phyloP scores from a whole-genome alignment of 108 stramenopile genomes.

The Parietichytrium sp. region DNA sequence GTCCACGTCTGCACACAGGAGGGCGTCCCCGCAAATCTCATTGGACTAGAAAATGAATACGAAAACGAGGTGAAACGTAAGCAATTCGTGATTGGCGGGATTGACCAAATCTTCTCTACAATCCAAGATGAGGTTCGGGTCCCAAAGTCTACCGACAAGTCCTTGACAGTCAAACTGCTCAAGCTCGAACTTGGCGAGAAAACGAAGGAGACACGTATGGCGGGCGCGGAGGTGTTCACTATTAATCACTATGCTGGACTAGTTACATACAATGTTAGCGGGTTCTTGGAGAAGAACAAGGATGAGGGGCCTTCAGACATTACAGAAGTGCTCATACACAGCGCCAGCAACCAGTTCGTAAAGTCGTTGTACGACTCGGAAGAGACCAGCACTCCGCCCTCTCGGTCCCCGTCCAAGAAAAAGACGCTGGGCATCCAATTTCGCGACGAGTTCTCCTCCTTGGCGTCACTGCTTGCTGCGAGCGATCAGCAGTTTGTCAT shows the following conservation, averaged over 20 bases:
- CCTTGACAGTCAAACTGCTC: constrained; percentile 53
- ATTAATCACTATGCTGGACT: constrained; percentile 42
- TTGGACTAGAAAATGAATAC: constrained; percentile 46
- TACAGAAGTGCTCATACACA: not conserved
- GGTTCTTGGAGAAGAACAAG: constrained; percentile 58
- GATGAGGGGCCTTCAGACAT: constrained; percentile 39
- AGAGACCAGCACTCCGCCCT: not conserved
- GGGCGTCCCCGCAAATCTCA: constrained; percentile 43
- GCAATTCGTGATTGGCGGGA: not conserved
- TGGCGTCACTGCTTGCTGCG: not conserved
- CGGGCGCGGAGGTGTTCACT: not conserved
- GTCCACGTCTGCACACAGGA: constrained; percentile 75
- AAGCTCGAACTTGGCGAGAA: constrained; percentile 35
- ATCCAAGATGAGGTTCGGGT: constrained; percentile 60
- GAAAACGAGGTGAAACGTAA: constrained; percentile 61
- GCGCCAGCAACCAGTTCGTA: not conserved
- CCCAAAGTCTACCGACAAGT: constrained; percentile 51
- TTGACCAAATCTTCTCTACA: constrained; percentile 28
- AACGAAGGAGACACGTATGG: not conserved
- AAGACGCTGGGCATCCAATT: constrained; percentile 54
- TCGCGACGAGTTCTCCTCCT: constrained; percentile 19
- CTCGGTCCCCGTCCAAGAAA: not conserved
- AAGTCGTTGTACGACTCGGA: constrained; percentile 9
- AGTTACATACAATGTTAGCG: constrained; percentile 36
- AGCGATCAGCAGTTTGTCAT: constrained; percentile 51